A percentile compares a stretch with the other conserved stretches of the same genome.
Evolutionary conservation across 331 rosid species (phyloP).

Genomic region (Malus hybrid): DNA sequence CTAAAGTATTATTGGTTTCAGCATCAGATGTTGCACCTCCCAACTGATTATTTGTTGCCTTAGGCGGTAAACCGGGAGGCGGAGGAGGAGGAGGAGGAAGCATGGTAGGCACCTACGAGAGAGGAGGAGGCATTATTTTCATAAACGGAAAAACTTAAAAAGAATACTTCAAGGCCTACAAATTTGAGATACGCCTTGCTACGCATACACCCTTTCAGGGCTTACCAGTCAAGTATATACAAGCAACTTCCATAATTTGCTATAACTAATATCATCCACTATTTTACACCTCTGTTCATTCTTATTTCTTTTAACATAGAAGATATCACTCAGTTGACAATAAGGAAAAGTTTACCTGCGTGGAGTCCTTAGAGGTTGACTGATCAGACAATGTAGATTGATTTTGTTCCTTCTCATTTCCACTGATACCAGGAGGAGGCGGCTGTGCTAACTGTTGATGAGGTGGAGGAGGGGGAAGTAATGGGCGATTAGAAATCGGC

Average conservation of each 20-base stretch:
- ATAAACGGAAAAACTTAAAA: conserved; percentile 7
- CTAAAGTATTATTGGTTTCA: conserved; percentile 37
- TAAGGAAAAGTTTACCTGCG: conserved; percentile 43
- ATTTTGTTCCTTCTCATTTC: conserved; percentile 46
- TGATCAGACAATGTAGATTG: conserved; percentile 43
- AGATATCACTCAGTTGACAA: not conserved
- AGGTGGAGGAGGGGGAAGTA: conserved; percentile 78
- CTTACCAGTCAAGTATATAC: not conserved
- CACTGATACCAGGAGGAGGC: conserved; percentile 62
- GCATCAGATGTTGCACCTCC: conserved; percentile 46
- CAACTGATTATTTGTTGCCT: conserved; percentile 38
- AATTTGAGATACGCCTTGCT: not conserved
- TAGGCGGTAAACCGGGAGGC: conserved; percentile 61
- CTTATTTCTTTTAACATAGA: conserved; percentile 7
- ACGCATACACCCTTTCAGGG: not conserved
- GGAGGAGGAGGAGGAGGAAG: conserved; percentile 68
- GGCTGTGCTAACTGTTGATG: conserved; percentile 55
- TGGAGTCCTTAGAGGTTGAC: conserved; percentile 42
- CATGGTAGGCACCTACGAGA: conserved; percentile 42
- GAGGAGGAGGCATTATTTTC: conserved; percentile 13
- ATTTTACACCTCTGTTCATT: not conserved
- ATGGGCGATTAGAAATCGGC: conserved; percentile 42
- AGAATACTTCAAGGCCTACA: not conserved
- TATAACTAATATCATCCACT: not conserved
- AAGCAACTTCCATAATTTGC: not conserved